phyloP scores from a whole-genome alignment of 306 rosid genomes.

The Vigna mungo region DNA sequence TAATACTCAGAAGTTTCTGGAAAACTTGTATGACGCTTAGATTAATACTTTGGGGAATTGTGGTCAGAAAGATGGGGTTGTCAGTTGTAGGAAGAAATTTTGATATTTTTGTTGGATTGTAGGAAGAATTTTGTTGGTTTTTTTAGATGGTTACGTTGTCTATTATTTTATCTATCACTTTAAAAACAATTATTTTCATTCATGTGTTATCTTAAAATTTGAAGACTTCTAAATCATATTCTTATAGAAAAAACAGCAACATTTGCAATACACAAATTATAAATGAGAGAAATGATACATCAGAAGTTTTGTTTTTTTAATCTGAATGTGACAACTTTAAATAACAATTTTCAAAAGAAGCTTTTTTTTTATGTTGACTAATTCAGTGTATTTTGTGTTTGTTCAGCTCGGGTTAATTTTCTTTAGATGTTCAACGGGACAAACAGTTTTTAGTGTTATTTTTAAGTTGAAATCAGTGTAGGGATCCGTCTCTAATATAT shows the following conservation, averaged over 20 bases:
- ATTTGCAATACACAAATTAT: background rate
- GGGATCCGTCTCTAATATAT: background rate
- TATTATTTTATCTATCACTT: background rate
- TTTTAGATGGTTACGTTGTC: background rate
- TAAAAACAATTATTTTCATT: background rate
- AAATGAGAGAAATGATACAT: background rate
- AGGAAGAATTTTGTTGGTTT: background rate
- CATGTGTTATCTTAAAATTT: background rate
- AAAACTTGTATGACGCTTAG: background rate
- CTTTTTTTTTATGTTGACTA: background rate
- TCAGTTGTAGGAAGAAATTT: slow-evolving; percentile 2
- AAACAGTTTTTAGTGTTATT: background rate
- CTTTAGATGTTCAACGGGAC: slow-evolving; percentile 9
- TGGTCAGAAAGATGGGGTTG: slow-evolving; percentile 15
- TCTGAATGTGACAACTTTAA: background rate
- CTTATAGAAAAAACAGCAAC: too few relatives aligned
- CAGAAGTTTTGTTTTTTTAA: background rate
- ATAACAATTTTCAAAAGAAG: background rate
- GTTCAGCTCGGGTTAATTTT: slow-evolving; percentile 14
- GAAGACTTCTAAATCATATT: background rate
- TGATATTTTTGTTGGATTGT: background rate
- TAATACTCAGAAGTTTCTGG: background rate
- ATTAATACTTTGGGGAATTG: background rate
- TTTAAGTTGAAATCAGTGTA: background rate
- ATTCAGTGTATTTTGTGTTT: background rate